Evolutionary conservation across 2,329 filamentous ascomycete genomes (phyloP).

Genomic region (Pestalotiopsis sp.): DNA sequence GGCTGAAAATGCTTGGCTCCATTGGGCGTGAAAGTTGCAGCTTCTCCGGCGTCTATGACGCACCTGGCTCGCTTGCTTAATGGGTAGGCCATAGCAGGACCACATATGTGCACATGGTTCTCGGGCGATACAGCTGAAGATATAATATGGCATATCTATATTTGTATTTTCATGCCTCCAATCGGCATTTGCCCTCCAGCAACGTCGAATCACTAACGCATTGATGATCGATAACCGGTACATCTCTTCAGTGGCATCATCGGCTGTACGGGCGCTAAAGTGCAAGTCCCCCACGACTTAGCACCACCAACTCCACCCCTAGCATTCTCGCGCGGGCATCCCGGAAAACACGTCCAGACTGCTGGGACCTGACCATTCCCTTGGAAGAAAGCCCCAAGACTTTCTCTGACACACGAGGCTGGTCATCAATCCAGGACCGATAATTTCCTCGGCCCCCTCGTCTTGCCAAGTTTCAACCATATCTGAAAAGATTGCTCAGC

Average conservation of each 20-base stretch:
- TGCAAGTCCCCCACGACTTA: neutral
- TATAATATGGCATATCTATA: neutral
- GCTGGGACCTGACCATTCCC: neutral
- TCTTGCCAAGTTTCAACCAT: neutral
- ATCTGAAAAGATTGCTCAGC: neutral
- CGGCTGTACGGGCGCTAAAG: constrained; percentile 8
- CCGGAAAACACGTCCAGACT: constrained; percentile 7
- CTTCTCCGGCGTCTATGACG: neutral
- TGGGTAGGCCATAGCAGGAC: neutral
- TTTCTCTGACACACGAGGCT: neutral
- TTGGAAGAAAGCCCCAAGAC: neutral
- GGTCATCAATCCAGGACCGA: neutral
- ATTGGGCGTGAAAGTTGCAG: neutral
- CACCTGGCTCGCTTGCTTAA: neutral
- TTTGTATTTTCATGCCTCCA: neutral
- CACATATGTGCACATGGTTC: neutral
- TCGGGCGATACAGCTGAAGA: no score
- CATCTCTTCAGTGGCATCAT: neutral
- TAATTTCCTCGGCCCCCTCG: neutral
- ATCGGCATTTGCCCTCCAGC: neutral
- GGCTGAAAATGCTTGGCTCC: neutral
- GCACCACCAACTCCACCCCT: neutral
- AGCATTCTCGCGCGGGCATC: constrained; percentile 2
- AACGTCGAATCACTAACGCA: neutral
- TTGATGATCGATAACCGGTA: neutral